Conservation (phyloP, 805 yeast species). For the Suhomyces canberraensis region DNA sequence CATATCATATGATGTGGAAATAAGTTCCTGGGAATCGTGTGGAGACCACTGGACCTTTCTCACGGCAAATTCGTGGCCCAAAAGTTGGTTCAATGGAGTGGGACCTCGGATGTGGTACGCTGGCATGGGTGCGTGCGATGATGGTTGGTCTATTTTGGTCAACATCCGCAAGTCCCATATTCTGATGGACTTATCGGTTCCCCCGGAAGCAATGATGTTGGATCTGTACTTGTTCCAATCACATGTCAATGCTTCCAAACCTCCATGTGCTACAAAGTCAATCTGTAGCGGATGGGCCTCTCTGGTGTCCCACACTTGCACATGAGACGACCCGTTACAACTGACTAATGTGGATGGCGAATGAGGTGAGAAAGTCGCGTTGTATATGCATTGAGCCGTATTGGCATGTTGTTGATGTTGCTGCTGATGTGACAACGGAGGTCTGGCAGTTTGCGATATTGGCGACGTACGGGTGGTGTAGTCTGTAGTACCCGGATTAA, state of each 20-base stretch:
- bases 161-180: conserved; percentile 88
- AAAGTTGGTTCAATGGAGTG: conserved; percentile 69
- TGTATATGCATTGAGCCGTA: conserved; percentile 66
- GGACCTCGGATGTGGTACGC: conserved; percentile 50
- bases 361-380: conserved; percentile 81
- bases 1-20: conserved; percentile 90
- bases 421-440: conserved; percentile 31
- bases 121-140: conserved; percentile 35
- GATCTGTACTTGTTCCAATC: conserved; percentile 92
- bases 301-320: conserved; percentile 82
- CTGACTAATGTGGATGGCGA: conserved; percentile 65
- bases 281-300: conserved; percentile 56
- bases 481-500: conserved; percentile 33
- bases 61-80: conserved; percentile 89
- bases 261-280: conserved; percentile 70
- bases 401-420: conserved; percentile 28
- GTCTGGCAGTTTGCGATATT: conserved; percentile 22
- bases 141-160: conserved; percentile 32
- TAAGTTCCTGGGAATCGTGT: conserved; percentile 64
- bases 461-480: conserved; percentile 24
- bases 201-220: conserved; percentile 77
- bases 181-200: conserved; percentile 83
- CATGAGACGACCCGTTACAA: conserved; percentile 70
- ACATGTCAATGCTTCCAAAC: conserved; percentile 73
- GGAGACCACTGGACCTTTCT: conserved; percentile 87